Conservation (phyloP, 345 rosid species). For the Linum lewisii region DNA sequence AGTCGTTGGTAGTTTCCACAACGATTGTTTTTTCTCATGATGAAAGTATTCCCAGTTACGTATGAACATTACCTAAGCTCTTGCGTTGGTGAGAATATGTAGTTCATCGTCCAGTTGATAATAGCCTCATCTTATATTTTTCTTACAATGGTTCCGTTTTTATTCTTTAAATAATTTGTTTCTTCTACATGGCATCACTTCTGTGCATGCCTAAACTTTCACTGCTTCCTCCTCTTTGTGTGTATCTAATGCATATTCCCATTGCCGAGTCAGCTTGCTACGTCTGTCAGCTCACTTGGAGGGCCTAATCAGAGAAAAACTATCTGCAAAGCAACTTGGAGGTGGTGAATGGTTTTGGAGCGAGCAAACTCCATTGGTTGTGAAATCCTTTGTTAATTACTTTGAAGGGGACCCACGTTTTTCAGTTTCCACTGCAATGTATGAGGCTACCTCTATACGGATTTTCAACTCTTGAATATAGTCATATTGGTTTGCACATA, state of each 20-base stretch:
- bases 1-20: too few species aligned
- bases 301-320: constrained; percentile 70
- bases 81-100: too few species aligned
- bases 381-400: constrained; percentile 48
- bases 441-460: constrained; percentile 18
- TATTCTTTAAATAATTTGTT: neutral
- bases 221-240: constrained; percentile 6
- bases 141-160: neutral
- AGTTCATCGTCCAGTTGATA: too few species aligned
- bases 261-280: constrained; percentile 45
- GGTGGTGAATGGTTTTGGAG: constrained; percentile 75
- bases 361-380: constrained; percentile 55
- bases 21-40: too few species aligned
- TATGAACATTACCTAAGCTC: too few species aligned
- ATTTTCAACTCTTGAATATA: constrained; percentile 7
- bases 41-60: too few species aligned
- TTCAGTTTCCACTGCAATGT: constrained; percentile 50
- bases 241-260: constrained; percentile 8
- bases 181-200: neutral
- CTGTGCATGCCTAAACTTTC: neutral
- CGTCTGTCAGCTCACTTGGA: constrained; percentile 74
- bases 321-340: constrained; percentile 68
- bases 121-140: too few species aligned
- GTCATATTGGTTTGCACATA: too few species aligned
- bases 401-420: constrained; percentile 60